A percentile compares a stretch with the other conserved stretches of the same genome.
phyloP scores from a whole-genome alignment of 768 basidiomycete species.

The Boletus sp. region DNA sequence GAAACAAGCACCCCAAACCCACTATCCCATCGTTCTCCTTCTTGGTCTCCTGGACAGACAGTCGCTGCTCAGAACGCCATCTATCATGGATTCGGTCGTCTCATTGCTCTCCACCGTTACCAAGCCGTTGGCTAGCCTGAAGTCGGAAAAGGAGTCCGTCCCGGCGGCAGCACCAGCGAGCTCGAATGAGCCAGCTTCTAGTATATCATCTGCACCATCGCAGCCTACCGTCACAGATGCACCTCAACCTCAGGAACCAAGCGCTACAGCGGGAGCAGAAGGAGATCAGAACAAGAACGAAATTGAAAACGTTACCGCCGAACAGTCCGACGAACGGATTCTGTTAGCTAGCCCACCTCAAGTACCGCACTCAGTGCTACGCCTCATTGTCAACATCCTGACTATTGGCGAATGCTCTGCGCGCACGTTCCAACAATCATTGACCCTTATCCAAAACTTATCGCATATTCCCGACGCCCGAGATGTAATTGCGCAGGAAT shows the following conservation, averaged over 20 bases:
- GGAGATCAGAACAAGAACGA: constrained; percentile 26
- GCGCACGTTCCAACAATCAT: constrained; percentile 92
- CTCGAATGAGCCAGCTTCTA: constrained; percentile 14
- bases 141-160: constrained; percentile 41
- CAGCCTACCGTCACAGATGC: constrained; percentile 9
- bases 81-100: constrained; percentile 92
- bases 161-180: constrained; percentile 20
- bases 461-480: constrained; percentile 86
- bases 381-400: constrained; percentile 93
- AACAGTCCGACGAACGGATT: constrained; percentile 39
- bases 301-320: constrained; percentile 12
- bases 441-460: constrained; percentile 89
- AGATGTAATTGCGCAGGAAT: constrained; percentile 85
- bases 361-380: constrained; percentile 80
- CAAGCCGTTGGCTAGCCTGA: constrained; percentile 70
- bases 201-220: constrained; percentile 2
- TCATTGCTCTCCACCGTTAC: constrained; percentile 86
- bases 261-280: constrained; percentile 10
- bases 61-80: constrained; percentile 79
- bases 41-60: constrained; percentile 87
- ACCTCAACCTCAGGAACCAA: constrained; percentile 14
- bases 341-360: constrained; percentile 74
- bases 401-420: constrained; percentile 97
- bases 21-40: constrained; percentile 89
- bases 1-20: constrained; percentile 73